phyloP scores from a whole-genome alignment of 83 land plant genomes.

The Picea engelmannii region DNA sequence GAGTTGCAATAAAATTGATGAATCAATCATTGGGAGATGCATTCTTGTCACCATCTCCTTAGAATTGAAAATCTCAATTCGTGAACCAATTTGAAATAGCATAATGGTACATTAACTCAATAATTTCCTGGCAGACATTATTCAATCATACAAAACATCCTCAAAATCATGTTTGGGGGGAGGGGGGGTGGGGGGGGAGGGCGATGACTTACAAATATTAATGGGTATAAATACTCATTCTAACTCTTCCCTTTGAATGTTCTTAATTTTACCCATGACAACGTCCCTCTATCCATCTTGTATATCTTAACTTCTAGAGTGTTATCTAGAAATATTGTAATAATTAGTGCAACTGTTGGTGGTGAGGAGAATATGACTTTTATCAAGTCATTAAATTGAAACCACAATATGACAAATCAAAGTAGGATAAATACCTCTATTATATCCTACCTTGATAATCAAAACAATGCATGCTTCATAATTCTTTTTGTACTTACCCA shows the following conservation, averaged over 20 bases:
- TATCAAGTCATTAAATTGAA: conserved; percentile 91
- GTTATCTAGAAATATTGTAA: conserved; percentile 47
- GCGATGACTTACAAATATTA: conserved; percentile 56
- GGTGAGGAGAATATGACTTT: conserved; percentile 85
- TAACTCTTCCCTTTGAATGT: conserved; percentile 81
- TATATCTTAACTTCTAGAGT: conserved; percentile 50
- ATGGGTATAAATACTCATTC: conserved; percentile 90
- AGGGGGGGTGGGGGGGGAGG: too few species aligned
- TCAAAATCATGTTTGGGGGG: too few species aligned
- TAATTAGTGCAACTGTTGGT: conserved; percentile 77
- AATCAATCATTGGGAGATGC: too few species aligned
- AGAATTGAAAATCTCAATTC: too few species aligned
- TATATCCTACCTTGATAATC: not conserved
- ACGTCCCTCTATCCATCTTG: conserved; percentile 76
- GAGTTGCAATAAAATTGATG: too few species aligned
- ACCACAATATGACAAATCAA: conserved; percentile 9
- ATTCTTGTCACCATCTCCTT: too few species aligned
- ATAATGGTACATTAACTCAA: too few species aligned
- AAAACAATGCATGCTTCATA: not conserved
- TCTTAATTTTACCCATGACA: conserved; percentile 30
- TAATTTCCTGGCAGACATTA: too few species aligned
- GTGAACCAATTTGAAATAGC: too few species aligned
- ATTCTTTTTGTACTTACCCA: conserved; percentile 31
- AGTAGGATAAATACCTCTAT: not conserved
- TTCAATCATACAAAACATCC: too few species aligned